A percentile compares a stretch with the other conserved stretches of the same genome.
Conservation (phyloP, 768 basidiomycete genomes). For the button mushroom (Agaricus bisporus) region DNA sequence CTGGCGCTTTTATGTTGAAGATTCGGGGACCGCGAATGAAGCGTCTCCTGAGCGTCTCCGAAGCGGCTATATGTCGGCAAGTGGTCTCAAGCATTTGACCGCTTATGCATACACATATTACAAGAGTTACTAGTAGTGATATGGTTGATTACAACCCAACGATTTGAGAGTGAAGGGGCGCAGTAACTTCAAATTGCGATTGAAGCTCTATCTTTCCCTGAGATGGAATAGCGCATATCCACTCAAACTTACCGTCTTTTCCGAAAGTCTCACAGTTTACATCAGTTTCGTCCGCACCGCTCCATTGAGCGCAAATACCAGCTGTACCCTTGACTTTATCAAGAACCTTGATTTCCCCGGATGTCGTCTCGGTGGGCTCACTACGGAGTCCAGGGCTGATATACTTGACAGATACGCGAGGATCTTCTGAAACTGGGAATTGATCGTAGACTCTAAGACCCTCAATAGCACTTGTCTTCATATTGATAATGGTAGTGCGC, state of each 20-base stretch:
- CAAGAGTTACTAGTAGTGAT: not conserved
- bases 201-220: conserved; percentile 28
- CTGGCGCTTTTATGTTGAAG: no score
- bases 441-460: conserved; percentile 33
- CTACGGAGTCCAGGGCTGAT: conserved; percentile 22
- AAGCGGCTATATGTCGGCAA: no score
- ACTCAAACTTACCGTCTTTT: conserved; percentile 28
- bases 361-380: conserved; percentile 4
- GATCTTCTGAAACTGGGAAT: conserved; percentile 31
- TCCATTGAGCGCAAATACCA: conserved; percentile 32
- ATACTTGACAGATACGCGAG: conserved; percentile 35
- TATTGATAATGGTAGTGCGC: conserved; percentile 35
- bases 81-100: no score
- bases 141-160: conserved; percentile 14
- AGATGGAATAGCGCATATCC: conserved; percentile 24
- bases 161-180: conserved; percentile 19
- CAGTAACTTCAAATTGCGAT: conserved; percentile 31
- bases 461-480: conserved; percentile 25
- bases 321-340: conserved; percentile 19
- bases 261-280: conserved; percentile 20
- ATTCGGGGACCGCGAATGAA: no score
- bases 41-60: no score
- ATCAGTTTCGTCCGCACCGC: conserved; percentile 27
- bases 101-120: no score
- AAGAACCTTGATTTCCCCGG: conserved; percentile 11